Conservation (phyloP, 805 yeast species). For the Wickerhamomyces sydowiorum region DNA sequence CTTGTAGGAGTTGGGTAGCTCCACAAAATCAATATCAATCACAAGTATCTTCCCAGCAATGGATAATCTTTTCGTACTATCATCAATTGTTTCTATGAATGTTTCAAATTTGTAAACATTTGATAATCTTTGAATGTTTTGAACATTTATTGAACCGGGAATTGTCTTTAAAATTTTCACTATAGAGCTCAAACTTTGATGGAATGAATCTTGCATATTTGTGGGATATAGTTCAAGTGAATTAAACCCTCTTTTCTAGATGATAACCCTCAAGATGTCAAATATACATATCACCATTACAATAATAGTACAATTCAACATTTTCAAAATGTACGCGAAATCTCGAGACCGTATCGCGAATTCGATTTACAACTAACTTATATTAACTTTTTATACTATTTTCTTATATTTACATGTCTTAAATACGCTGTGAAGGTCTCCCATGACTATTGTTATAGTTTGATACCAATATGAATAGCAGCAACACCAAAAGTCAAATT, state of each 20-base stretch:
- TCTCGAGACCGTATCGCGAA: no score
- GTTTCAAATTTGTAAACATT: conserved; percentile 23
- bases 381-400: no score
- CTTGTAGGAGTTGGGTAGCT: conserved; percentile 3
- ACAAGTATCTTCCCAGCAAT: conserved; percentile 24
- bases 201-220: conserved; percentile 21
- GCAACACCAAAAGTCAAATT: conserved; percentile 92
- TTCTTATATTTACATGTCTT: neutral
- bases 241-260: no score
- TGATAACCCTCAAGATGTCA: no score
- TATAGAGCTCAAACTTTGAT: conserved; percentile 14
- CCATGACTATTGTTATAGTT: conserved; percentile 61
- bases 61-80: conserved; percentile 13
- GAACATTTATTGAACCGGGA: conserved; percentile 17
- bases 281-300: no score
- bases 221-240: no score
- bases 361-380: no score
- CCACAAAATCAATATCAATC: conserved; percentile 20
- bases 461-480: conserved; percentile 92
- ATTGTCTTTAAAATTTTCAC: conserved; percentile 14
- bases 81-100: conserved; percentile 15
- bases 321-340: no score
- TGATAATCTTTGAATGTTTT: conserved; percentile 21
- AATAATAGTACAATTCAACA: neutral
- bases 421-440: no score